Evolutionary conservation across 225 moss, liverwort and hornwort species (phyloP).

Genomic region (Ulota crispa): DNA sequence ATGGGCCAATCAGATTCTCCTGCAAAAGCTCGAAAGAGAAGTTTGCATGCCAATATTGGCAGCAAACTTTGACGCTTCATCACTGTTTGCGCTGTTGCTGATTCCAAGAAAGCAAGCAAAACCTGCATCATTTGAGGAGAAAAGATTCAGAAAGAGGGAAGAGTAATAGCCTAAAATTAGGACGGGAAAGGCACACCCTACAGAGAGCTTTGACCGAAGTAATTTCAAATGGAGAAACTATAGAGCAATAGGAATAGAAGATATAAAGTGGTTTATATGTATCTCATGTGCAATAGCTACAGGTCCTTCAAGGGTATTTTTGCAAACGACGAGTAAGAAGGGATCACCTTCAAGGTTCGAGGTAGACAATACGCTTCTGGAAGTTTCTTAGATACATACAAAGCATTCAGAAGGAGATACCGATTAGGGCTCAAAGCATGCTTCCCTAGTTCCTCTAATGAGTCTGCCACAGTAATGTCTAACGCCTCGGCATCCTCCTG

Average conservation of each 20-base stretch:
- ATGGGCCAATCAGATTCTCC: constrained; percentile 92
- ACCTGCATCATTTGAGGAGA: constrained; percentile 47
- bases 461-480: constrained; percentile 69
- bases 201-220: background rate
- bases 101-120: constrained; percentile 74
- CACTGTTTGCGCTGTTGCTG: constrained; percentile 58
- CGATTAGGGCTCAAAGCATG: constrained; percentile 81
- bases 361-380: constrained; percentile 91
- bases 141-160: constrained; percentile 22
- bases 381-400: constrained; percentile 90
- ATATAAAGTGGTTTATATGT: background rate
- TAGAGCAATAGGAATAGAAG: background rate
- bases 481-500: constrained; percentile 73
- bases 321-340: constrained; percentile 11
- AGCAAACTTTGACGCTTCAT: constrained; percentile 87
- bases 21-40: constrained; percentile 80
- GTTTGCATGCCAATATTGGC: constrained; percentile 84
- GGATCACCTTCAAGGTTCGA: constrained; percentile 77
- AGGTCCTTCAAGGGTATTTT: constrained; percentile 14
- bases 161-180: constrained; percentile 1
- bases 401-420: constrained; percentile 76
- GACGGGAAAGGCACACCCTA: background rate
- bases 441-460: constrained; percentile 83
- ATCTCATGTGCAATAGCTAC: constrained; percentile 1
- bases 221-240: background rate